These are phyloP conservation scores for Ogataea salicorniae DNA, from an alignment of 805 yeast genomes.

Conservation along the genomic window DNA sequence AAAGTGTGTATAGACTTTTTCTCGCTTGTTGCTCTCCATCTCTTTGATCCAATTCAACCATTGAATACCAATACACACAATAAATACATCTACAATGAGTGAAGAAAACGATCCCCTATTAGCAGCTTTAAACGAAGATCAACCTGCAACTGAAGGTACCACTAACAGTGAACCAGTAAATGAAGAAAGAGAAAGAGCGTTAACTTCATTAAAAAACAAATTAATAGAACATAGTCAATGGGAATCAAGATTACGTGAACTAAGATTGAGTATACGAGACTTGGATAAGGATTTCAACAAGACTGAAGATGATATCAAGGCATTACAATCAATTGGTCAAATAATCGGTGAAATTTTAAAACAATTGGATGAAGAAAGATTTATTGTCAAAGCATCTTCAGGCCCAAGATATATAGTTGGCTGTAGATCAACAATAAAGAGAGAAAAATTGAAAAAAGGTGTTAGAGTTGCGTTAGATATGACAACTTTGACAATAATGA, in stretches of 20 bases:
- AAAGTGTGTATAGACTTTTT: neutral
- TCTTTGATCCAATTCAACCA: neutral
- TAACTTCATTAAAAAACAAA: constrained; percentile 75
- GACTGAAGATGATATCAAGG: constrained; percentile 96
- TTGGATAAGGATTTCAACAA: constrained; percentile 80
- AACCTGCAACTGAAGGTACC: constrained; percentile 2
- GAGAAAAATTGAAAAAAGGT: constrained; percentile 81
- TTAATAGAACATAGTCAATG: constrained; percentile 89
- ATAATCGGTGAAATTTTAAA: constrained; percentile 95
- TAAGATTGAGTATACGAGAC: constrained; percentile 77
- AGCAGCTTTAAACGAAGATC: constrained; percentile 52
- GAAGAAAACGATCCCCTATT: constrained; percentile 70
- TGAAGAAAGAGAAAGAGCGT: constrained; percentile 59
- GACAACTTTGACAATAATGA: constrained; percentile 96
- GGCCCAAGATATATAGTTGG: constrained; percentile 99
- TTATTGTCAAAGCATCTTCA: constrained; percentile 91
- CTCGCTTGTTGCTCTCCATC: neutral
- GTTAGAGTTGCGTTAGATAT: constrained; percentile 95
- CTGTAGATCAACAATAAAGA: constrained; percentile 87
- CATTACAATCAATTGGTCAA: constrained; percentile 95
- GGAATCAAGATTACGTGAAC: constrained; percentile 84
- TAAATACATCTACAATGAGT: constrained; percentile 20
- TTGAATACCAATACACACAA: neutral
- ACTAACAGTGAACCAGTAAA: constrained; percentile 11
- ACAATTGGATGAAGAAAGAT: constrained; percentile 90